Evolutionary conservation across 78 protist genomes (phyloP).

Genomic region (Dictyostelium firmibasis): DNA sequence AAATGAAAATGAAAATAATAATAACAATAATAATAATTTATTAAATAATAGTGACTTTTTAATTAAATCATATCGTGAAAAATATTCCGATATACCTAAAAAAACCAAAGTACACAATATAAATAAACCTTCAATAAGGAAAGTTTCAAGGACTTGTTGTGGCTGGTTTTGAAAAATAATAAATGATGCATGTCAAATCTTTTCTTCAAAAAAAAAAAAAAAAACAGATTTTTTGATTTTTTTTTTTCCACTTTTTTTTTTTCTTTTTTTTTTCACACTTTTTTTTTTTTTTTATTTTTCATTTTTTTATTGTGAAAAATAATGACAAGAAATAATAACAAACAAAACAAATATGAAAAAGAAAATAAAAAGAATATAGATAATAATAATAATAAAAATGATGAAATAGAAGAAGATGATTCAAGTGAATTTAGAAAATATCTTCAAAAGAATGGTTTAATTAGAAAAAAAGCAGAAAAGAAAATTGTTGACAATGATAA

Average conservation of each 20-base stretch:
- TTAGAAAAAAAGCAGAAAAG: not conserved
- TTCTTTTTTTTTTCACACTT: not conserved
- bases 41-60: conserved; percentile 1
- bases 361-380: not conserved
- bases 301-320: not conserved
- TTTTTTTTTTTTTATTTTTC: too few species aligned
- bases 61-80: conserved; percentile 3
- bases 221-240: too few species aligned
- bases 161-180: not conserved
- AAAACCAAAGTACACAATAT: not conserved
- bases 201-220: too few species aligned
- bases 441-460: not conserved
- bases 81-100: not conserved
- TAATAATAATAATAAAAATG: not conserved
- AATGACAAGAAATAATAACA: not conserved
- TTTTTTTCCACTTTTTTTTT: too few species aligned
- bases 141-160: not conserved
- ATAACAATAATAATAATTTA: not conserved
- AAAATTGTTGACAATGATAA: not conserved
- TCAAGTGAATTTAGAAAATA: conserved; percentile 26
- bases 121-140: not conserved
- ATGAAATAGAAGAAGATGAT: conserved; percentile 11
- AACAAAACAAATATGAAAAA: not conserved
- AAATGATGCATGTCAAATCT: too few species aligned
- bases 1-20: not conserved